phyloP scores from a whole-genome alignment of 1,284 basidiomycete species.

The Agroathelia rolfsii region DNA sequence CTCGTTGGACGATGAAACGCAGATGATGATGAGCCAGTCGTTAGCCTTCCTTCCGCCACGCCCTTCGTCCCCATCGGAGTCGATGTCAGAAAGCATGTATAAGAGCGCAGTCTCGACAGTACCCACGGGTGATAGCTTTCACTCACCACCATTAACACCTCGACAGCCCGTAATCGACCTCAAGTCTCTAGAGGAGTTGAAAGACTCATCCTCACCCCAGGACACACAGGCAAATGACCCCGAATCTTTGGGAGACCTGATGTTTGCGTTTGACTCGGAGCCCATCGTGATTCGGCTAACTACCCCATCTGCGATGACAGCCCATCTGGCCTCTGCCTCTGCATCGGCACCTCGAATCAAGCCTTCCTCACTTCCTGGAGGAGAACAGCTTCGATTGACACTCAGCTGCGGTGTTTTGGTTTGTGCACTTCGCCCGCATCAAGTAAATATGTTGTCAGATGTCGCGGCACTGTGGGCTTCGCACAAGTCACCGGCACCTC shows the following conservation, averaged over 20 bases:
- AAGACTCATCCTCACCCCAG: constrained; percentile 6
- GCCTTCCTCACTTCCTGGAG: constrained; percentile 7
- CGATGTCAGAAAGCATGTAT: constrained; percentile 53
- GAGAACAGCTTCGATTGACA: constrained; percentile 11
- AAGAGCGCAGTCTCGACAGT: constrained; percentile 58
- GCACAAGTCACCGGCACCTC: constrained; percentile 15
- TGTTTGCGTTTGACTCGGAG: constrained; percentile 49
- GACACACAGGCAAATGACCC: constrained; percentile 3
- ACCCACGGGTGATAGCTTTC: constrained; percentile 10
- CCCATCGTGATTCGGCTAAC: constrained; percentile 44
- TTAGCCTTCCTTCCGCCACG: constrained; percentile 45
- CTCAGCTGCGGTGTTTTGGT: constrained; percentile 34
- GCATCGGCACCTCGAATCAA: constrained; percentile 4
- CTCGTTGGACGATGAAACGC: constrained; percentile 55
- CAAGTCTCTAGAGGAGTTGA: constrained; percentile 1
- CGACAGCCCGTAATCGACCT: too few species aligned
- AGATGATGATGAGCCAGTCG: constrained; percentile 67
- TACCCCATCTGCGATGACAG: constrained; percentile 26
- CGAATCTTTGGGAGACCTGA: constrained; percentile 26
- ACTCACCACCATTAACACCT: too few species aligned
- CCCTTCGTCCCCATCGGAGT: constrained; percentile 33
- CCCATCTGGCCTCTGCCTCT: constrained; percentile 2
- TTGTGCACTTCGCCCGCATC: constrained; percentile 40
- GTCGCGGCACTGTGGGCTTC: constrained; percentile 28
- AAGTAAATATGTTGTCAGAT: constrained; percentile 38